Evolutionary conservation across 1,284 basidiomycete genomes (phyloP), one percentile per base, ranked within the genome.

Genomic region (Mycocalia duriaeana): DNA sequence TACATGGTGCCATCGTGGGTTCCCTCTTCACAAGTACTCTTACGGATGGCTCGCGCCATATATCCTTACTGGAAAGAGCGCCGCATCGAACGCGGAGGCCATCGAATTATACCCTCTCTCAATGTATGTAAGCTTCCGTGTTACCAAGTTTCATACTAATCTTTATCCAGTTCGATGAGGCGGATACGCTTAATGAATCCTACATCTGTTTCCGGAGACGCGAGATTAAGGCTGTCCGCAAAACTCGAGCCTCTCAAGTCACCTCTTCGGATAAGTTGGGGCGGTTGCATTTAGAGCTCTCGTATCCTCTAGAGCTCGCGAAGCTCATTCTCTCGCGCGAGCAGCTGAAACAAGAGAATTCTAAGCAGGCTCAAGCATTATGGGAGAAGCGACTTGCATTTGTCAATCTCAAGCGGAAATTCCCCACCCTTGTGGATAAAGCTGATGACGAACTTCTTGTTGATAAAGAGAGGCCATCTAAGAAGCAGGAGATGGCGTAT

Each of bases 181-280:
- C 88, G 28, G 95, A 97, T 66, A 84, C 88, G 45, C 69, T 71
- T 50, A 94, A 92, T 50, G 94, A 98, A 61, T 96, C 96, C 0
- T 99, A 98, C 56, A 92, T 98, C 44, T 99, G 96, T 69, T 99
- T 99, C 79, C 85, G 96, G 35, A 81, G 95, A 46, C 85, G 94
- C 50, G 95, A 99, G 62, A 89, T 91, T 64, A 98, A 98, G 64
- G 85, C 90, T 11, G 82, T 93, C 20, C 85, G 95, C 50, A 98
- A 99, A 72, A 99, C 95, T 1, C 85, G 94, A 20, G 86, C 91
- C 7, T 89, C 89, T 1, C 93, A 96, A 60, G 84, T 85, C 14
- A 86, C 89, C 2, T 91, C 88, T 19, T 88, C 93, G 9, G 94
- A 96, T 58, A 90, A 91, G 57, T 79, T 97, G 55, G 66, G 84